Evolutionary conservation across 257 asterid genomes (phyloP).

Genomic region (Leptodermis oblonga): DNA sequence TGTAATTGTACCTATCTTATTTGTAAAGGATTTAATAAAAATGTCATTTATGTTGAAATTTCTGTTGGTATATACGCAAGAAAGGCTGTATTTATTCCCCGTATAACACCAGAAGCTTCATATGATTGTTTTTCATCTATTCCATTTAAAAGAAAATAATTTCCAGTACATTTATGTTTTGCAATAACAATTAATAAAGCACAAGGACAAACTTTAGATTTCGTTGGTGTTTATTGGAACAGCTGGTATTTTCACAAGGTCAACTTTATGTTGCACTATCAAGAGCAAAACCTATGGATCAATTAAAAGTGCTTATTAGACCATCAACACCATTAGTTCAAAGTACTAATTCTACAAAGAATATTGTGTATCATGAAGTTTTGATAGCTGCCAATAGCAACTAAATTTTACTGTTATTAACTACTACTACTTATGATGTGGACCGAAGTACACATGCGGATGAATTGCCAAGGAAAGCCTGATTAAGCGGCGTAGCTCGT

Average conservation of each 20-base stretch:
- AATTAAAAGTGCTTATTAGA: not conserved
- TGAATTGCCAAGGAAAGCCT: no score
- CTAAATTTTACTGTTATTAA: no score
- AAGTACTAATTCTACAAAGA: not conserved
- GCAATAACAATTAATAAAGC: not conserved
- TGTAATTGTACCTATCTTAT: not conserved
- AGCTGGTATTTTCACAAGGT: not conserved
- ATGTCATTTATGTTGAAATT: not conserved
- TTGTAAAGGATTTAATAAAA: not conserved
- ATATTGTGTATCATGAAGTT: no score
- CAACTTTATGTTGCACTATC: not conserved
- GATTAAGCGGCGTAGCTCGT: no score
- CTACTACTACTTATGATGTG: no score
- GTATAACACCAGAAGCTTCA: not conserved
- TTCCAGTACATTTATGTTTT: not conserved
- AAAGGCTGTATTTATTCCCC: not conserved
- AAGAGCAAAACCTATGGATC: not conserved
- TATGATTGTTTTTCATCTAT: not conserved
- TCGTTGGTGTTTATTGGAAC: not conserved
- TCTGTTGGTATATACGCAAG: not conserved
- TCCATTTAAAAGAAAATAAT: not conserved
- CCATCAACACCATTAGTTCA: not conserved
- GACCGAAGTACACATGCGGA: no score
- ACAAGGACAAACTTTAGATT: not conserved
- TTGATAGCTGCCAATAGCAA: not conserved